Percentiles rank a stretch among this genome's conserved stretches.
phyloP scores from a whole-genome alignment of 176 grass and related monocot species.

The Triticum aestivum region DNA sequence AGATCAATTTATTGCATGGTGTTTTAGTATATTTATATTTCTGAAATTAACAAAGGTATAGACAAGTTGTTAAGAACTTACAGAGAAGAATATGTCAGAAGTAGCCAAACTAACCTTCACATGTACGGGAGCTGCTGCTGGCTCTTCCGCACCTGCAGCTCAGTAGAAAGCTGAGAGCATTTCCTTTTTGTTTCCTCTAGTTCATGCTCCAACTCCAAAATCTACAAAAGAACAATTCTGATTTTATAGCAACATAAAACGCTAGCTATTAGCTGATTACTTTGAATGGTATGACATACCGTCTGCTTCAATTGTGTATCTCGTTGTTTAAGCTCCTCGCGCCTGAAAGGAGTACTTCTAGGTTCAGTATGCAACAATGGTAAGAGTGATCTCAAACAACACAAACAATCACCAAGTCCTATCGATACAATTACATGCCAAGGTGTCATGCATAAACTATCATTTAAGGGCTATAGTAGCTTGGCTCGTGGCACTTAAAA shows the following conservation, averaged over 20 bases:
- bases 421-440: constrained; percentile 15
- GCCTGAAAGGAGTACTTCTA: constrained; percentile 49
- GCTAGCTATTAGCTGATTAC: background rate
- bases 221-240: constrained; percentile 41
- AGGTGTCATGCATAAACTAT: background rate
- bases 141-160: constrained; percentile 38
- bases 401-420: background rate
- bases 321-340: constrained; percentile 60
- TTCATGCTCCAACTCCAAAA: constrained; percentile 68
- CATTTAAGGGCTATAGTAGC: background rate
- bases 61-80: background rate
- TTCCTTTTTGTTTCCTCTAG: constrained; percentile 70
- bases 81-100: background rate
- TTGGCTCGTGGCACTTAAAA: background rate
- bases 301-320: constrained; percentile 68
- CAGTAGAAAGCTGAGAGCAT: constrained; percentile 49
- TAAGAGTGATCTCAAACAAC: constrained; percentile 13
- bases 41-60: background rate
- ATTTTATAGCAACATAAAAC: constrained; percentile 4
- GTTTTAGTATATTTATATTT: background rate
- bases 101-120: constrained; percentile 38
- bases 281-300: constrained; percentile 43
- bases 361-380: constrained; percentile 13
- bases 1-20: background rate
- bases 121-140: constrained; percentile 34